These are phyloP conservation scores for Neonectria magnoliae DNA, from an alignment of 2,329 filamentous ascomycete genomes.

Conservation along the genomic window DNA sequence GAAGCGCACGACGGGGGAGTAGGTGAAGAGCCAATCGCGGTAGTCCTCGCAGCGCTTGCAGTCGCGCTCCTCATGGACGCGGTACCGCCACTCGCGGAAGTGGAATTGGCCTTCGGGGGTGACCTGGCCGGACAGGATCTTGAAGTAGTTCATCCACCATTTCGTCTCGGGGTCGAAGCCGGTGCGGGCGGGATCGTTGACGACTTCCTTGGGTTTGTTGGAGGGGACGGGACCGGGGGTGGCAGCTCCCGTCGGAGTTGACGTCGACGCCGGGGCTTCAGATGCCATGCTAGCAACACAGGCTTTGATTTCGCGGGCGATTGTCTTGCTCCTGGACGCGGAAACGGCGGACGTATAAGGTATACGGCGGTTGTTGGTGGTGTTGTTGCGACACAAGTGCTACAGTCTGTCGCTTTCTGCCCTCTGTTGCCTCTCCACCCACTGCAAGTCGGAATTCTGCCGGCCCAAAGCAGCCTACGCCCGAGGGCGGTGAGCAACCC, in stretches of 20 bases:
- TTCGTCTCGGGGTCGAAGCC: slow-evolving; percentile 69
- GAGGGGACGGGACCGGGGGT: slow-evolving; percentile 12
- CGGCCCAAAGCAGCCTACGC: slow-evolving; percentile 1
- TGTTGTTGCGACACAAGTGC: not conserved
- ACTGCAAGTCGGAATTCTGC: slow-evolving; percentile 24
- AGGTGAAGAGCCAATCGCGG: slow-evolving; percentile 84
- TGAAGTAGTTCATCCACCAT: slow-evolving; percentile 88
- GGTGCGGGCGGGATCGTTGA: slow-evolving; percentile 69
- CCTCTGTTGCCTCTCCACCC: not conserved
- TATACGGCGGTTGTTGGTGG: not conserved
- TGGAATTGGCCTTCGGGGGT: slow-evolving; percentile 74
- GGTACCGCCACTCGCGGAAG: slow-evolving; percentile 82
- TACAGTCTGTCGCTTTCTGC: slow-evolving; percentile 1
- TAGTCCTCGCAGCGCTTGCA: slow-evolving; percentile 83
- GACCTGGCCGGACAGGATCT: slow-evolving; percentile 79
- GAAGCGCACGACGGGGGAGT: slow-evolving; percentile 89
- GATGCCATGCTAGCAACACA: slow-evolving; percentile 36
- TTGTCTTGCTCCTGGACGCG: not conserved
- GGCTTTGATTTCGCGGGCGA: not conserved
- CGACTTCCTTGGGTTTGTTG: slow-evolving; percentile 49
- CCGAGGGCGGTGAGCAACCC: slow-evolving; percentile 34
- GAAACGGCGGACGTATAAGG: not conserved
- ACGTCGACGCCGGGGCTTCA: slow-evolving; percentile 21
- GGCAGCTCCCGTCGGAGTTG: slow-evolving; percentile 24
- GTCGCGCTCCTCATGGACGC: slow-evolving; percentile 79